A percentile compares a stretch with the other conserved stretches of the same genome.
Conservation (phyloP, 768 basidiomycete species). For the Hericium coralloides region DNA sequence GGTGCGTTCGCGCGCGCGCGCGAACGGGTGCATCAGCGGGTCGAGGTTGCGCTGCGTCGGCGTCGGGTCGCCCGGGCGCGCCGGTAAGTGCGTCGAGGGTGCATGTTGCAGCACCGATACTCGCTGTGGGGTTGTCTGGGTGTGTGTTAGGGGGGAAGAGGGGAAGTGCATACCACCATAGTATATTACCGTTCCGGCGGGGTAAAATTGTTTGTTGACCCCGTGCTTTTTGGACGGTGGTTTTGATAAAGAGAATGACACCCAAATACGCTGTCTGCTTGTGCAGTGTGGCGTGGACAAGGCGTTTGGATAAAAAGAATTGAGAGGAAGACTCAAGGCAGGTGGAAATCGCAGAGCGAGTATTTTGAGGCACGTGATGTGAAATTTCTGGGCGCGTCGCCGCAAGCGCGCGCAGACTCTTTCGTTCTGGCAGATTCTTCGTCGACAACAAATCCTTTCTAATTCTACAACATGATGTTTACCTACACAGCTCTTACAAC, state of each 20-base stretch:
- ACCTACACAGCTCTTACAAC: too few species aligned
- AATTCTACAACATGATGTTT: too few species aligned
- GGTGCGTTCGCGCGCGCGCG: conserved; percentile 85
- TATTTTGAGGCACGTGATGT: neutral
- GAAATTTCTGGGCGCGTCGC: neutral
- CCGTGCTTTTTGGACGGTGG: too few species aligned
- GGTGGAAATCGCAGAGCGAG: neutral
- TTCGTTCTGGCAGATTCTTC: too few species aligned
- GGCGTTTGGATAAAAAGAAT: too few species aligned
- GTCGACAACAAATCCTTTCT: too few species aligned
- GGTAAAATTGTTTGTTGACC: too few species aligned
- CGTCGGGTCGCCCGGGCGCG: conserved; percentile 72
- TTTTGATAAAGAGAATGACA: too few species aligned
- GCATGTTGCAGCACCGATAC: conserved; percentile 83
- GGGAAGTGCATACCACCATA: neutral
- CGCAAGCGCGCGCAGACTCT: neutral
- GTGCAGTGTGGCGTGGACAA: too few species aligned
- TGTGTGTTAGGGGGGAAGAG: neutral
- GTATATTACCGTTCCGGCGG: neutral
- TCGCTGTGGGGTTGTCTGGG: conserved; percentile 42
- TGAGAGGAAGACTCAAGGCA: neutral
- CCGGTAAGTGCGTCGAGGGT: conserved; percentile 62
- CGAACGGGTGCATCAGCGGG: conserved; percentile 92
- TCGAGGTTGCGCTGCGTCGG: conserved; percentile 89
- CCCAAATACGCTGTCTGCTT: too few species aligned